Evolutionary conservation across 2,329 filamentous ascomycete genomes (phyloP), one percentile per base, ranked within the genome.

Genomic region (Epicoccum nigrum): DNA sequence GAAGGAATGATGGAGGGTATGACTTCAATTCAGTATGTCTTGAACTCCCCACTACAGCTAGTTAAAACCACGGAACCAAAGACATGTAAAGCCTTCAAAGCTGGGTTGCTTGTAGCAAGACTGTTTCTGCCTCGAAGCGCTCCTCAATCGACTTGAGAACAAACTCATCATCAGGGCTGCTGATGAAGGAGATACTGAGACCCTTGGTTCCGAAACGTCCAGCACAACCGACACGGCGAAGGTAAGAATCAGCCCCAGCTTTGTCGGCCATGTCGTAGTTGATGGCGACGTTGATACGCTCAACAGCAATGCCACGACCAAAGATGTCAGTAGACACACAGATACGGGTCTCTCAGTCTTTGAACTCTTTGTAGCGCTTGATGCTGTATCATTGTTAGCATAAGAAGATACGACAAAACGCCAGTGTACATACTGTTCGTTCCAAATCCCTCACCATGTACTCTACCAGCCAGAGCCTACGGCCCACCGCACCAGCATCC

Each of bases 311-410:
- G 86, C 94, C 94, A 86, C 94, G 94, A 60, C 94, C 94, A 69
- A 99, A 99, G 61, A 99, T 94, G 70, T 99, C 94, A 37, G 94
- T 99, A 55, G 94, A 93, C 62, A 99, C 94, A 73, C 94, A 99
- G 77, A 99, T 97, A 73, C 94, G 92, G 83, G 97, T 97, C 85
- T 97, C 96, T 85, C 97, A 97, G 71, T 97, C 92, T 82, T 99
- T 99, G 86, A 99, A 99, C 69, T 97, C 92, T 79, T 96, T 96
- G 85, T 97, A 99, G 59, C 94, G 92, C 77, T 93, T 92, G 80
- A 99, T 99, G 80, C 92, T 97, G 34, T 60, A 43, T 47, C 3
- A 65, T 64, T 27, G 47, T 70, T 53, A 74, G 60, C 42, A 38
- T 44, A 25, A 2, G 23, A 25, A 25, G 15, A 48, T 73, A 27